phyloP scores from a whole-genome alignment of 768 basidiomycete species.

The Phylloporus sp. region DNA sequence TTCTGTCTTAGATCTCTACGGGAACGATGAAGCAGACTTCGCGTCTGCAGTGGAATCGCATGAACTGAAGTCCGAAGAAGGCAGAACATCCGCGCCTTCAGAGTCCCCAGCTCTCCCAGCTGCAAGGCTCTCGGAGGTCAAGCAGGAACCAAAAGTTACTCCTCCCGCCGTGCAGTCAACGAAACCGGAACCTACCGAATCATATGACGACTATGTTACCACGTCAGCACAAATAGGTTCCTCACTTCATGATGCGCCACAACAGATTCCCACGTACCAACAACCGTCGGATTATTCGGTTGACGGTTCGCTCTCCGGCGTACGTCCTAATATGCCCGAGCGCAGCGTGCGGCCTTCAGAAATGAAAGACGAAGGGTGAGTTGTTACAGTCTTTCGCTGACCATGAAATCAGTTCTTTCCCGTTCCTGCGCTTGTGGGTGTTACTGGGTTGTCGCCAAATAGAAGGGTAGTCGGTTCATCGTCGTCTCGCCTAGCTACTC shows the following conservation, averaged over 20 bases:
- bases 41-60: slow-evolving; percentile 40
- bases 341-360: slow-evolving; percentile 77
- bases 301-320: slow-evolving; percentile 33
- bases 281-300: slow-evolving; percentile 54
- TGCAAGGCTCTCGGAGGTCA: slow-evolving; percentile 16
- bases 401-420: slow-evolving; percentile 3
- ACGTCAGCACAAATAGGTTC: slow-evolving; percentile 19
- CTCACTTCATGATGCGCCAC: slow-evolving; percentile 44
- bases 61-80: slow-evolving; percentile 29
- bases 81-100: slow-evolving; percentile 25
- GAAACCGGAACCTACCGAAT: slow-evolving; percentile 12
- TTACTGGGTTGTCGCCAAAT: slow-evolving; percentile 27
- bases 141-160: slow-evolving; percentile 15
- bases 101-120: slow-evolving; percentile 18
- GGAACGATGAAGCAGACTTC: slow-evolving; percentile 55
- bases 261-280: slow-evolving; percentile 77
- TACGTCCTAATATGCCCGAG: slow-evolving; percentile 42
- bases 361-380: slow-evolving; percentile 99
- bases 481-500: slow-evolving; percentile 40
- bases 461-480: slow-evolving; percentile 40
- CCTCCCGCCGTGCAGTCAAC: slow-evolving; percentile 7
- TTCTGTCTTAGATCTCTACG: slow-evolving; percentile 58
- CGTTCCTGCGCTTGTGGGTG: slow-evolving; percentile 19
- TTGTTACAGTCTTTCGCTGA: slow-evolving; percentile 19
- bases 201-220: slow-evolving; percentile 14